phyloP scores from a whole-genome alignment of 768 basidiomycete species.

The Termitomyces sp. region DNA sequence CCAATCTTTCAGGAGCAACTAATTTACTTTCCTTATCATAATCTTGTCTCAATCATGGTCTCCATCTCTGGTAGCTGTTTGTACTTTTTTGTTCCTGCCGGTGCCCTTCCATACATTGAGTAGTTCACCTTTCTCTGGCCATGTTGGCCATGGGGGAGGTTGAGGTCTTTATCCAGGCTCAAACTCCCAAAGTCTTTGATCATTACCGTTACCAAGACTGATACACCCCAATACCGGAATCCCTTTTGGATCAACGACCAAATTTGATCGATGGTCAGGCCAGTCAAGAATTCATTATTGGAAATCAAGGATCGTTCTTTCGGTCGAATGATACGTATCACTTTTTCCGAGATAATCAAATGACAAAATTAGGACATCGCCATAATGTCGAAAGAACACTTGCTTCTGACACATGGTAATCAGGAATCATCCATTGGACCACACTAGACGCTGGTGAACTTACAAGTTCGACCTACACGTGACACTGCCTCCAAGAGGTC shows the following conservation, averaged over 20 bases:
- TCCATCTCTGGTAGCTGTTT: background rate
- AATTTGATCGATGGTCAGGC: background rate
- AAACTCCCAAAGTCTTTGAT: background rate
- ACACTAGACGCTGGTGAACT: no score
- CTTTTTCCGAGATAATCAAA: conserved; percentile 4
- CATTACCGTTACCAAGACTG: background rate
- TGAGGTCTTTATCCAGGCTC: background rate
- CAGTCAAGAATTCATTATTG: background rate
- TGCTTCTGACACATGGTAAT: background rate
- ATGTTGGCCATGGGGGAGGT: background rate
- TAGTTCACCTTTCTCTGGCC: background rate
- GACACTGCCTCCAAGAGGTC: background rate
- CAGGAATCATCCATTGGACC: background rate
- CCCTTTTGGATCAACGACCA: background rate
- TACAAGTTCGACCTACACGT: background rate
- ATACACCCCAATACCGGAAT: background rate
- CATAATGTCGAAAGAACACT: background rate
- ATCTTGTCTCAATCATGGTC: background rate
- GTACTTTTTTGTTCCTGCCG: background rate
- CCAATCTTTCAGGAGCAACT: background rate
- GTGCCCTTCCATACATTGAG: background rate
- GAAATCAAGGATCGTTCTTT: background rate
- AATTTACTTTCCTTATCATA: background rate
- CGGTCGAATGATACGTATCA: background rate
- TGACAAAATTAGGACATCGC: background rate